phyloP scores from a whole-genome alignment of 345 rosid species.

The Citrus maxima region DNA sequence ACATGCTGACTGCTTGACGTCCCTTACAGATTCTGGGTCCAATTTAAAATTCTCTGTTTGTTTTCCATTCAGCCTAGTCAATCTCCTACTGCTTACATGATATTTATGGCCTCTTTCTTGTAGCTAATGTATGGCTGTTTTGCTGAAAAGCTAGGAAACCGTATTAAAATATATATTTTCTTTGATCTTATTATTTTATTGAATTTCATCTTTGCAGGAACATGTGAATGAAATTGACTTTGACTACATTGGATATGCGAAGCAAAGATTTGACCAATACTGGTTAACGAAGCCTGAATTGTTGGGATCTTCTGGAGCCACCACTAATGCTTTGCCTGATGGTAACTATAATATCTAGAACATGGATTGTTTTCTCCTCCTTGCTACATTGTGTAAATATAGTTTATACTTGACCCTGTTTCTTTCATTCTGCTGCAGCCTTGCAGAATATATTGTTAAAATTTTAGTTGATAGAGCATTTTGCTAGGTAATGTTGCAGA shows the following conservation, averaged over 20 bases:
- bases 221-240: constrained; percentile 65
- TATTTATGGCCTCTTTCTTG: neutral
- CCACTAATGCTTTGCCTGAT: neutral
- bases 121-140: neutral
- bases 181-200: neutral
- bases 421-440: neutral
- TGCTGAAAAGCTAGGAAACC: neutral
- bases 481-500: neutral
- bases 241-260: constrained; percentile 60
- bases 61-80: neutral
- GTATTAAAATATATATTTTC: neutral
- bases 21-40: neutral
- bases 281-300: constrained; percentile 42
- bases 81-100: neutral
- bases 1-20: neutral
- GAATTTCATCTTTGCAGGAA: constrained; percentile 35
- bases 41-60: neutral
- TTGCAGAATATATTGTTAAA: neutral
- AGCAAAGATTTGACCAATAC: constrained; percentile 57
- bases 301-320: constrained; percentile 25
- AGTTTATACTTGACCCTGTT: neutral
- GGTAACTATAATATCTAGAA: constrained; percentile 6
- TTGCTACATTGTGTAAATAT: neutral
- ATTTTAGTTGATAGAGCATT: neutral
- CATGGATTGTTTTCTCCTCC: neutral